These are phyloP conservation scores for Hysterium pulicare DNA, from an alignment of 2,329 filamentous ascomycete species.

Conservation along the genomic window DNA sequence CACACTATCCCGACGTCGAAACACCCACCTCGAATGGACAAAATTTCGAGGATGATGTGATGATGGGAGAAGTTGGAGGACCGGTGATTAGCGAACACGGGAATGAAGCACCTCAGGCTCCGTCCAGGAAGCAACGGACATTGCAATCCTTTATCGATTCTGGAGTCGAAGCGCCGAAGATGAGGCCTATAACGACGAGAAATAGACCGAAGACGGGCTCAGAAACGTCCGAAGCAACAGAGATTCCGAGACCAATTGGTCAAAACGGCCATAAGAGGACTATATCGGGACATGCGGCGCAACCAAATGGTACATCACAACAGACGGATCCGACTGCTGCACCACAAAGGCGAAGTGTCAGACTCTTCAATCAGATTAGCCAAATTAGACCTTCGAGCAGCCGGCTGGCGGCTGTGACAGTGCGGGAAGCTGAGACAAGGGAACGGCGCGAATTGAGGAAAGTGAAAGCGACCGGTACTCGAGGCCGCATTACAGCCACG, in stretches of 20 bases:
- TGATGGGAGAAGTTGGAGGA: slow-evolving; percentile 37
- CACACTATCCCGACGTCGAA: slow-evolving; percentile 37
- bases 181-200: slow-evolving; percentile 39
- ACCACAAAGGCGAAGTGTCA: slow-evolving; percentile 43
- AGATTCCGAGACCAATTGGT: slow-evolving; percentile 34
- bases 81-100: slow-evolving; percentile 26
- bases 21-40: slow-evolving; percentile 47
- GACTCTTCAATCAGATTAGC: slow-evolving; percentile 48
- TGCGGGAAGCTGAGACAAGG: slow-evolving; percentile 52
- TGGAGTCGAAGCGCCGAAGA: slow-evolving; percentile 33
- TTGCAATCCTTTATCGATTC: slow-evolving; percentile 29
- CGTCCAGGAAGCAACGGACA: slow-evolving; percentile 38
- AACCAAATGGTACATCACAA: slow-evolving; percentile 23
- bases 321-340: slow-evolving; percentile 41
- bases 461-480: slow-evolving; percentile 71
- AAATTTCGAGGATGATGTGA: slow-evolving; percentile 43
- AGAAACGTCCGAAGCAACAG: slow-evolving; percentile 36
- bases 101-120: slow-evolving; percentile 49
- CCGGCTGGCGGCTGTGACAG: slow-evolving; percentile 58
- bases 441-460: slow-evolving; percentile 77
- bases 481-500: slow-evolving; percentile 58
- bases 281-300: slow-evolving; percentile 73
- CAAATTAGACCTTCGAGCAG: slow-evolving; percentile 63
- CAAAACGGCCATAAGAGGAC: slow-evolving; percentile 76
- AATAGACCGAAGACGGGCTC: slow-evolving; percentile 38